phyloP scores from a whole-genome alignment of 192 early-diverging fungal genomes.

The Bifiguratus adelaidae region DNA sequence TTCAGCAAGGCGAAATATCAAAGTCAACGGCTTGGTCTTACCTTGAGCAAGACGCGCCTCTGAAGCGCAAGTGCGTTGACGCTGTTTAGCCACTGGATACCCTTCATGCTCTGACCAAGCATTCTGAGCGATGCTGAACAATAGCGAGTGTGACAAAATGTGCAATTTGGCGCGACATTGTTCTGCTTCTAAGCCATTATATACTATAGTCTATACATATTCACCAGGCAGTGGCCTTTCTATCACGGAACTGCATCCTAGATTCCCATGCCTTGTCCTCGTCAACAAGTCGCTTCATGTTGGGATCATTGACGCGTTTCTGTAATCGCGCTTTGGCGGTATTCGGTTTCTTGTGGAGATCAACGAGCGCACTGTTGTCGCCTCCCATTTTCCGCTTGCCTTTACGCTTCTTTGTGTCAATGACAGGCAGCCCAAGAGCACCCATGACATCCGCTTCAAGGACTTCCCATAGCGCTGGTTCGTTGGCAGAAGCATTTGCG shows the following conservation, averaged over 20 bases:
- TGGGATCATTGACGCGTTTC: conserved; percentile 8
- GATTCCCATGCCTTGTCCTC: conserved; percentile 13
- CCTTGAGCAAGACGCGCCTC: too few relatives aligned
- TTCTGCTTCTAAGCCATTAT: too few relatives aligned
- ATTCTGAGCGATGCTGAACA: too few relatives aligned
- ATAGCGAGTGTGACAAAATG: too few relatives aligned
- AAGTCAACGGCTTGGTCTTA: too few relatives aligned
- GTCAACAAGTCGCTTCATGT: conserved; percentile 7
- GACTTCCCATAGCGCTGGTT: conserved; percentile 25
- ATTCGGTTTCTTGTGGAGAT: conserved; percentile 27
- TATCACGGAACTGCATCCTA: conserved; percentile 9
- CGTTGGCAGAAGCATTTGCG: background rate
- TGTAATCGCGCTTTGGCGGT: conserved; percentile 16
- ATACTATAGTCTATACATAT: too few relatives aligned
- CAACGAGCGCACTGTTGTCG: conserved; percentile 19
- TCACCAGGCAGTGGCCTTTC: conserved; percentile 5
- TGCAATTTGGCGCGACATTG: too few relatives aligned
- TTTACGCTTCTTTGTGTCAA: conserved; percentile 14
- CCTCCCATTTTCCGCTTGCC: conserved; percentile 7
- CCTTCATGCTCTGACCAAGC: too few relatives aligned
- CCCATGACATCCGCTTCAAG: conserved; percentile 33
- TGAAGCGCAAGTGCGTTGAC: too few relatives aligned
- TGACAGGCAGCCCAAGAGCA: conserved; percentile 19
- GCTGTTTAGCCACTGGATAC: too few relatives aligned
- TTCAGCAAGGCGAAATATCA: too few relatives aligned